A percentile compares a stretch with the other conserved stretches of the same genome.
These are phyloP conservation scores for Yamadazyma blattariae DNA, from an alignment of 1,139 yeast species.

Conservation along the genomic window DNA sequence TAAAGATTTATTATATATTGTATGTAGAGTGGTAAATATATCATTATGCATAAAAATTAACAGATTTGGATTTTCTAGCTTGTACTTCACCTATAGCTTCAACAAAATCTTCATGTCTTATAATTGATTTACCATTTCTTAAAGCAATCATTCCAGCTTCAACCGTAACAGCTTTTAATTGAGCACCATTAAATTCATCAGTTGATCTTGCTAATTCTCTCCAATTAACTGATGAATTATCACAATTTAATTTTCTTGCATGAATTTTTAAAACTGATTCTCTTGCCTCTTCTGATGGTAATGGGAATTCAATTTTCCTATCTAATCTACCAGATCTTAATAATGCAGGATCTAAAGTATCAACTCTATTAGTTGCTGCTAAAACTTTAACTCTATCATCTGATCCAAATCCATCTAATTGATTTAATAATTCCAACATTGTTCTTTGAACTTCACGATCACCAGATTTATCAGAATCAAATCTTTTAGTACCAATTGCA, in stretches of 20 bases:
- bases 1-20: too few relatives aligned
- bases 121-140: slow-evolving; percentile 87
- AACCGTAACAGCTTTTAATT: slow-evolving; percentile 94
- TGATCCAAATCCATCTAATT: slow-evolving; percentile 97
- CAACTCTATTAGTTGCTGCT: slow-evolving; percentile 98
- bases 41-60: slow-evolving; percentile 78
- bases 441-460: slow-evolving; percentile 99
- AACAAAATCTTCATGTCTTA: slow-evolving; percentile 96
- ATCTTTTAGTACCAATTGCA: slow-evolving; percentile 98
- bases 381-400: slow-evolving; percentile 96
- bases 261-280: slow-evolving; percentile 96
- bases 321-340: slow-evolving; percentile 97
- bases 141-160: slow-evolving; percentile 99
- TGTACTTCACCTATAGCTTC: slow-evolving; percentile 98
- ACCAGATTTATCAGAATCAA: slow-evolving; percentile 96
- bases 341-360: slow-evolving; percentile 94
- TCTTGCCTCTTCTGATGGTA: slow-evolving; percentile 96
- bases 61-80: slow-evolving; percentile 93
- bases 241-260: slow-evolving; percentile 94
- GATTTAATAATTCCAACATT: slow-evolving; percentile 95
- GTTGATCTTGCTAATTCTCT: slow-evolving; percentile 96
- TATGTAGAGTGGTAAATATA: too few relatives aligned
- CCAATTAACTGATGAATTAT: slow-evolving; percentile 87
- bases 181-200: slow-evolving; percentile 98
- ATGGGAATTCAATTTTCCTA: slow-evolving; percentile 95